Conservation (phyloP, 371 early-diverging fungal species). For the Rhizopus sp. region DNA sequence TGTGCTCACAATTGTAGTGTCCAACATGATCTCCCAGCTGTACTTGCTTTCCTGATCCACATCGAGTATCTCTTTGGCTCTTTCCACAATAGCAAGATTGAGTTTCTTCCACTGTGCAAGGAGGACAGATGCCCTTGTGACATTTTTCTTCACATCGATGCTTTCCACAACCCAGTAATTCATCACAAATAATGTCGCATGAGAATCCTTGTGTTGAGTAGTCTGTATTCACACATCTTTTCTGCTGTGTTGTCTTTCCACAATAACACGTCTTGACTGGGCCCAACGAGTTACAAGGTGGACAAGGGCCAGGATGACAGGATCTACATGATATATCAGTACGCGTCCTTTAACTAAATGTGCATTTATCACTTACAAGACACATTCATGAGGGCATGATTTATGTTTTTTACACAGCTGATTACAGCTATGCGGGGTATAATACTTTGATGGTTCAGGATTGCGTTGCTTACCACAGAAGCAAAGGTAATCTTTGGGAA, state of each 20-base stretch:
- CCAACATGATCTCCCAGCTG: slow-evolving; percentile 47
- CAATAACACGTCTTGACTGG: slow-evolving; percentile 81
- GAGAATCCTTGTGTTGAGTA: slow-evolving; percentile 60
- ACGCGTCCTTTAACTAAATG: not conserved
- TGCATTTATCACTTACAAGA: slow-evolving; percentile 44
- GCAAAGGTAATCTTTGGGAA: slow-evolving; percentile 78
- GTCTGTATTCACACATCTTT: slow-evolving; percentile 72
- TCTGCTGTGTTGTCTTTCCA: slow-evolving; percentile 64
- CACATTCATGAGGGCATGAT: slow-evolving; percentile 70
- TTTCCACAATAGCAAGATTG: slow-evolving; percentile 78
- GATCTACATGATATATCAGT: slow-evolving; percentile 14
- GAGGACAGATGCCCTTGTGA: slow-evolving; percentile 71
- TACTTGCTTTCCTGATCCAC: slow-evolving; percentile 57
- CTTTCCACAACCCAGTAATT: slow-evolving; percentile 71
- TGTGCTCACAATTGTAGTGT: slow-evolving; percentile 61
- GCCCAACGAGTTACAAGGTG: slow-evolving; percentile 83
- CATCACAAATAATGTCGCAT: slow-evolving; percentile 70
- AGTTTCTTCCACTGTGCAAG: slow-evolving; percentile 57
- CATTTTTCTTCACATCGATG: slow-evolving; percentile 69
- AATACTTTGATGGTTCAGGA: slow-evolving; percentile 64
- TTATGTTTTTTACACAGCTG: slow-evolving; percentile 69
- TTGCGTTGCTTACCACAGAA: slow-evolving; percentile 85
- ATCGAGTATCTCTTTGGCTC: slow-evolving; percentile 54
- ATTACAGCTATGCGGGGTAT: slow-evolving; percentile 87
- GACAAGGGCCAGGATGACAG: slow-evolving; percentile 96